Conservation (phyloP, 2,329 filamentous ascomycete species). For the Epichloe elymi region DNA sequence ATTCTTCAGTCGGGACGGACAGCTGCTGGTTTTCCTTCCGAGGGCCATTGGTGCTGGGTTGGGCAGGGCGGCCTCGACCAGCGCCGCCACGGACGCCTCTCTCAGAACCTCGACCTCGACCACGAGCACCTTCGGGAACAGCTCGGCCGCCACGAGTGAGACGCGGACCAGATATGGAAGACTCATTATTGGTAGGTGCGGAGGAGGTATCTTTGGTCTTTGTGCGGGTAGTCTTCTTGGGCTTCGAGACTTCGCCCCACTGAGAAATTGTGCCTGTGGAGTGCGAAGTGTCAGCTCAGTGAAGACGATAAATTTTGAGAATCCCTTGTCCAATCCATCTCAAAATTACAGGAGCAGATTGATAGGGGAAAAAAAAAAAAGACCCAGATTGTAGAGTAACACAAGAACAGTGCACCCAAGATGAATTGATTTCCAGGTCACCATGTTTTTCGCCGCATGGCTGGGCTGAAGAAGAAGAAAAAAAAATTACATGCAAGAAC, state of each 20-base stretch:
- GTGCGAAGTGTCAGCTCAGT: conserved; percentile 8
- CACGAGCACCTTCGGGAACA: conserved; percentile 48
- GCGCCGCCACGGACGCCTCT: conserved; percentile 39
- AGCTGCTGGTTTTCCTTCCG: conserved; percentile 41
- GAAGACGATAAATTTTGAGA: too few species aligned
- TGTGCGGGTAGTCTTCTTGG: conserved; percentile 61
- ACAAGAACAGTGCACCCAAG: not conserved
- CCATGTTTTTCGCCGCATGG: not conserved
- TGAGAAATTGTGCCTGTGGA: conserved; percentile 60
- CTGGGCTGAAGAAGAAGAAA: not conserved
- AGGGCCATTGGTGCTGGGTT: conserved; percentile 45
- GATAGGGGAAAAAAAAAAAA: too few species aligned
- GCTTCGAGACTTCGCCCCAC: conserved; percentile 74
- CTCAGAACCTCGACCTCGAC: conserved; percentile 49
- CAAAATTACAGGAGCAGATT: too few species aligned
- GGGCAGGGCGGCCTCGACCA: conserved; percentile 50
- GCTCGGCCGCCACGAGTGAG: conserved; percentile 47
- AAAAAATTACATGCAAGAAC: not conserved
- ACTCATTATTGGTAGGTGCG: conserved; percentile 35
- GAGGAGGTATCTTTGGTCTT: conserved; percentile 55
- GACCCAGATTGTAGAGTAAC: too few species aligned
- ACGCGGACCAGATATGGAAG: conserved; percentile 29
- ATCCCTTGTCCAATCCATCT: too few species aligned
- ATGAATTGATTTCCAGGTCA: not conserved
- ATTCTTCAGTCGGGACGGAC: conserved; percentile 59